A percentile compares a stretch with the other conserved stretches of the same genome.
These are phyloP conservation scores for Cicer arietinum DNA, from an alignment of 306 rosid genomes.

Conservation along the genomic window DNA sequence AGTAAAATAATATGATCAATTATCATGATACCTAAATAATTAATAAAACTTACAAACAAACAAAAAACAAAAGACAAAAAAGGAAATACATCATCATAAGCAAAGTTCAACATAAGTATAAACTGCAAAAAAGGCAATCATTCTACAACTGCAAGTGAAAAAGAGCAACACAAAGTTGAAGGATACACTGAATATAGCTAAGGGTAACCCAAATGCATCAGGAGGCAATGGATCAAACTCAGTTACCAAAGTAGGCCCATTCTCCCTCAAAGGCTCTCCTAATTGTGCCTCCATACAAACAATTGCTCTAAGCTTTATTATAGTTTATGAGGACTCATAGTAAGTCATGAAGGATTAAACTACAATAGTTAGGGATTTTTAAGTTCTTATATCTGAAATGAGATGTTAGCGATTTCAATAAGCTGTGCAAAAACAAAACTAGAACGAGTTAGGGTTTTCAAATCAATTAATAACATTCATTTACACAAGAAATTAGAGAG, in stretches of 20 bases:
- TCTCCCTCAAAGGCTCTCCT: constrained; percentile 61
- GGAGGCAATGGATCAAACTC: constrained; percentile 97
- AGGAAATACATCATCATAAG: constrained; percentile 25
- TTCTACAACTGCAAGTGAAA: constrained; percentile 1
- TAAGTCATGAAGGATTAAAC: no score
- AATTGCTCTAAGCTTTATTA: no score
- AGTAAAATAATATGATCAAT: background rate
- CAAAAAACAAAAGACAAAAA: background rate
- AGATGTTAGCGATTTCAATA: no score
- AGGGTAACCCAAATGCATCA: constrained; percentile 92
- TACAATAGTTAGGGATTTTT: no score
- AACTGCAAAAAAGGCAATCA: background rate
- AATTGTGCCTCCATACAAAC: no score
- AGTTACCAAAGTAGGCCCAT: constrained; percentile 85
- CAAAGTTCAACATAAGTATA: constrained; percentile 28
- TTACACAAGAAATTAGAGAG: no score
- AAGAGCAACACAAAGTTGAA: constrained; percentile 12
- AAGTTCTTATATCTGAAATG: no score
- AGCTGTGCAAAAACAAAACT: no score
- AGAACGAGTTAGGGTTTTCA: no score
- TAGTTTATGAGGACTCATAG: no score
- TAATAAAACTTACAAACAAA: constrained; percentile 7
- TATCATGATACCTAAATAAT: constrained; percentile 24
- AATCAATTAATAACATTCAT: no score
- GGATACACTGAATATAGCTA: constrained; percentile 55